A percentile compares a stretch with the other conserved stretches of the same genome.
phyloP scores from a whole-genome alignment of 2,329 filamentous ascomycete genomes.

The Aureobasidium sp. region DNA sequence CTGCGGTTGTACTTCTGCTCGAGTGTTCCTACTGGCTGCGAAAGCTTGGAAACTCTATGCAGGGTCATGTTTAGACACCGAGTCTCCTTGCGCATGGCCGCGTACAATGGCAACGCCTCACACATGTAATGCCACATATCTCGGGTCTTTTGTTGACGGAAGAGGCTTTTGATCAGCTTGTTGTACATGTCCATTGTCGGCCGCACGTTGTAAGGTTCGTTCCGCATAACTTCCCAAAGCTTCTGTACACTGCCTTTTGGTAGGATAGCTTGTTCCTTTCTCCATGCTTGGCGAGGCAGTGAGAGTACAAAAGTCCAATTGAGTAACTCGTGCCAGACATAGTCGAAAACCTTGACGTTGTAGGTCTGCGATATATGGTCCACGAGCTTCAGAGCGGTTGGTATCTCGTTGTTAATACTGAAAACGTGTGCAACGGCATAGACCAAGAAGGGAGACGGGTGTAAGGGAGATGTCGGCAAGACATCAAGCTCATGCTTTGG shows the following conservation, averaged over 20 bases:
- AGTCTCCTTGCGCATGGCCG: background rate
- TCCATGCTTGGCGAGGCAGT: constrained; percentile 23
- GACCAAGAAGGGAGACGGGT: constrained; percentile 54
- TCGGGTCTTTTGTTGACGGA: constrained; percentile 12
- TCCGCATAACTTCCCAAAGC: constrained; percentile 55
- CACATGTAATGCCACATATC: constrained; percentile 23
- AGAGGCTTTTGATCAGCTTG: constrained; percentile 25
- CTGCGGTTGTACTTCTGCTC: constrained; percentile 7
- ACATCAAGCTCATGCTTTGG: constrained; percentile 16
- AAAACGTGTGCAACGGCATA: constrained; percentile 61
- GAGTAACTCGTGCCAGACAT: constrained; percentile 61
- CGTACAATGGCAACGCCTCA: constrained; percentile 19
- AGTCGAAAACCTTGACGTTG: constrained; percentile 47
- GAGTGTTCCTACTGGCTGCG: background rate
- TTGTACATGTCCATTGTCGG: constrained; percentile 53
- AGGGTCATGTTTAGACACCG: background rate
- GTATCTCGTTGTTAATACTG: constrained; percentile 58
- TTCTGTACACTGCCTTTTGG: constrained; percentile 39
- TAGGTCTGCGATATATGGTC: constrained; percentile 57
- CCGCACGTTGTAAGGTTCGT: constrained; percentile 48
- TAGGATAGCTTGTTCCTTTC: constrained; percentile 28
- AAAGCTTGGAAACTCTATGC: background rate
- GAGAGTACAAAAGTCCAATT: constrained; percentile 58
- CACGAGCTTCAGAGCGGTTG: constrained; percentile 51
- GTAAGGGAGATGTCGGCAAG: constrained; percentile 45